Evolutionary conservation across 805 yeast species (phyloP).

Genomic region (Candida nonsorbophila): DNA sequence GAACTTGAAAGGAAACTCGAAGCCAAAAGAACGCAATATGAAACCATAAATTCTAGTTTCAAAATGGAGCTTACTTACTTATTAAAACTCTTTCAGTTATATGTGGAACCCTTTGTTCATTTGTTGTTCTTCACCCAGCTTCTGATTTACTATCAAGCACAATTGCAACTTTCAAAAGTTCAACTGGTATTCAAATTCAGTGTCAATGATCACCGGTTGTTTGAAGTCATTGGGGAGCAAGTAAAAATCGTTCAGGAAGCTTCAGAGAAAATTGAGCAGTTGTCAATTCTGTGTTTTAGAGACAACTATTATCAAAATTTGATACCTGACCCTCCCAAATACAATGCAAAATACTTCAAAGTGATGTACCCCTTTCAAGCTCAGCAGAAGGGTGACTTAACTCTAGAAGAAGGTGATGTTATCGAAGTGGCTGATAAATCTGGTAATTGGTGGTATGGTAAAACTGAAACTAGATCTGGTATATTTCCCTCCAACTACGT

Average conservation of each 20-base stretch:
- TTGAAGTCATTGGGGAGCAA: neutral
- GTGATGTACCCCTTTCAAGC: conserved; percentile 39
- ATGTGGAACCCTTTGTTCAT: conserved; percentile 13
- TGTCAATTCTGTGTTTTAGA: conserved; percentile 19
- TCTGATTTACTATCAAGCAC: conserved; percentile 25
- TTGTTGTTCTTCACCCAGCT: conserved; percentile 31
- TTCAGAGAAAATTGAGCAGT: conserved; percentile 10
- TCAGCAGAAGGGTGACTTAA: conserved; percentile 35
- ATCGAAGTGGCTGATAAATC: conserved; percentile 29
- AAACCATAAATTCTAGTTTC: conserved; percentile 29
- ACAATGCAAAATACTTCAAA: conserved; percentile 18
- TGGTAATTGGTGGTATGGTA: conserved; percentile 36
- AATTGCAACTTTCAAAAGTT: conserved; percentile 12
- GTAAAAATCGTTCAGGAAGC: conserved; percentile 1
- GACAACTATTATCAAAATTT: conserved; percentile 13
- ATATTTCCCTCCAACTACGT: conserved; percentile 28
- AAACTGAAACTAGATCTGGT: conserved; percentile 17
- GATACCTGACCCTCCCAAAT: conserved; percentile 1
- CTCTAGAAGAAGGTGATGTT: conserved; percentile 37
- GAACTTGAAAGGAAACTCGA: conserved; percentile 21
- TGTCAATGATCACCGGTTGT: no score
- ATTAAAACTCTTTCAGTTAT: conserved; percentile 22
- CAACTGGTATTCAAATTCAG: neutral
- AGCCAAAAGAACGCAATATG: conserved; percentile 20
- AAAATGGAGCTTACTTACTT: conserved; percentile 45